Base-by-base conservation (phyloP, 306 rosid species). In the Cajanus cajan region DNA sequence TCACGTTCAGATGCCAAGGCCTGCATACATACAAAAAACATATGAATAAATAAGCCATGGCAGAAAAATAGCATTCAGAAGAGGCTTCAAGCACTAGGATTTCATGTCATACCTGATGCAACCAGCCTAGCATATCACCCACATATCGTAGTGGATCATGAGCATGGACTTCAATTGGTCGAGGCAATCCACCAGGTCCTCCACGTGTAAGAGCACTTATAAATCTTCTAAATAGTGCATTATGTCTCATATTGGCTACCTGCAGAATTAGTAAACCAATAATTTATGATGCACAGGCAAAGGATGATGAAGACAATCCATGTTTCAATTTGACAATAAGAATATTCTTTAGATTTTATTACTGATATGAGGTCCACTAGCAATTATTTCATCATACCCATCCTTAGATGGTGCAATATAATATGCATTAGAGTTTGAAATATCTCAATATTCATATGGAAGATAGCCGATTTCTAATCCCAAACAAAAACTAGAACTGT, bases 131-230 rank as follows among this genome's bases (percentile, higher is more conserved):
- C 99, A 95, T 95, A 82, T 95, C 97, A 52, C 98, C 93, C 16
- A 95, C 97, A 84, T 95, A 95, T 78, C 99, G 90, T 74, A 95
- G 83, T 69, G 98, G 98, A 82, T 95, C 99, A 84, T 95, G 97
- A 72, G 99, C 99, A 73, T 95, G 99, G 70, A 95, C 98, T 89
- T 95, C 99, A 84, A 95, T 95, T n/a, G 99, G 99, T 31, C 99
- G 96, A 64, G 99, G 98, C 90, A 95, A 68, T 67, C 98, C 98
- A 82, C 98, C 97, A 25, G 99, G 99, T 73, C 98, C 99, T 68
- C 98, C 99, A 13, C 97, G 97, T 7, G 99, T 93, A 63, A 95
- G 99, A 69, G 99, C 97, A 84, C 94, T 91, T 78, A 95, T 95
- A 84, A 95, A 95, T 85, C 99, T 88, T 83, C 99, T 85, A 86